Conservation (phyloP, 75 land plant genomes). For the Picea glauca region DNA sequence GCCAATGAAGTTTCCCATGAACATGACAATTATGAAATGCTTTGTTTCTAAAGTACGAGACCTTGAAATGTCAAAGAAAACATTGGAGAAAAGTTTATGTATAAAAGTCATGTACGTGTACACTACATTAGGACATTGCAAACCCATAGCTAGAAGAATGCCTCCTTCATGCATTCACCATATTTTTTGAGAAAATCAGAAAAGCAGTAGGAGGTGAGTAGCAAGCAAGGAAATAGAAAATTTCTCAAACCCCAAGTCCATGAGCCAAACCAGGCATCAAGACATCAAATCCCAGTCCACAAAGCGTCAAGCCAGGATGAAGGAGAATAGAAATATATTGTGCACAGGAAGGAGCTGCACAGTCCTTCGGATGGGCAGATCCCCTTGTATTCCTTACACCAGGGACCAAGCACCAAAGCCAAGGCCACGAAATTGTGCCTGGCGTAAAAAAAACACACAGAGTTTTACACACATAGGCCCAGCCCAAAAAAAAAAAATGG, state of each 20-base stretch:
- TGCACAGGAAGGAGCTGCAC: no score
- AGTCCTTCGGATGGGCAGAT: no score
- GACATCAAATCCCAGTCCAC: background rate
- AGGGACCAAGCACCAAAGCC: no score
- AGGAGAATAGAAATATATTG: no score
- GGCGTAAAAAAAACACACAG: no score
- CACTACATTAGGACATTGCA: background rate
- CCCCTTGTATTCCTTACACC: no score
- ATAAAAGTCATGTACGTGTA: background rate
- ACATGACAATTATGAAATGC: conserved; percentile 66
- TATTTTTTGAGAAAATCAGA: conserved; percentile 60
- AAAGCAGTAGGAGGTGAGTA: conserved; percentile 61
- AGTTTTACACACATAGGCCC: no score
- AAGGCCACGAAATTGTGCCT: no score
- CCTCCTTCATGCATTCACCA: conserved; percentile 97
- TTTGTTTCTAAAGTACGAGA: background rate
- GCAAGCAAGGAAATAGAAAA: conserved; percentile 72
- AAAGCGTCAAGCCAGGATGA: no score
- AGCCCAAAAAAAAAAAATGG: no score
- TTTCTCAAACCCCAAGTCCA: conserved; percentile 72
- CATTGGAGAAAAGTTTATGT: background rate
- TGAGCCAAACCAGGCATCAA: conserved; percentile 6
- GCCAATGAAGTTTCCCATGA: conserved; percentile 95
- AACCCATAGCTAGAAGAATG: conserved; percentile 26
- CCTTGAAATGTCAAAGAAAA: background rate